Base-by-base conservation (phyloP, 306 rosid species). In the Prosopis cineraria region DNA sequence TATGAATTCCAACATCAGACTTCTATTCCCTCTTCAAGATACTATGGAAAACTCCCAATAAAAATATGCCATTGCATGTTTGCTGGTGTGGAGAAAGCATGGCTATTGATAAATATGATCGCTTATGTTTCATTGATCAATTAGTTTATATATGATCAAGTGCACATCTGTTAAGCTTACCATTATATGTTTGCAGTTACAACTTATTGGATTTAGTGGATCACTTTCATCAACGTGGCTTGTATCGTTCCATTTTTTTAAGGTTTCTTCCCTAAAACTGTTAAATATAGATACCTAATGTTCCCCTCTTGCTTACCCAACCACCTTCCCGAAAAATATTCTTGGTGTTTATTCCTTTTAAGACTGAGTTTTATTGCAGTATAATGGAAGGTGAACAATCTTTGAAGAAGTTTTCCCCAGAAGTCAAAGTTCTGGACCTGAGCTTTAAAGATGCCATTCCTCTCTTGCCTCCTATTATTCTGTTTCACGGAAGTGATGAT, bases 351-450 rank as follows among this genome's bases (percentile, higher is more conserved):
- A 27, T 36, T 70, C 44, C 48, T 19, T 47, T 3, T 75, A 74
- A 74, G 66, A 68, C 27, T 34, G 37, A 22, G 55, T 68, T 72
- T 74, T 74, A 31, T 78, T 83, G 81, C 82, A 95, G 98, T 86
- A 86, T 95, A 37, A 95, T 95, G 99, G 99, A 95, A 86, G 98
- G 98, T 34, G 89, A 87, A 88, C 39, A 91, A 80, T 89, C 93
- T 37, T 79, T 95, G 84, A 82, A 56, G 60, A 45, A 68, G 59
- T 93, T 86, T 81, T 95, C 99, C 69, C 99, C 99, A 3, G 96
- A 81, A 86, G 52, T 91, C 59, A 88, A 68, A 86, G 80, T 93
- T 77, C 87, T 80, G 82, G 96, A 90, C 78, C 87, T 93, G n/a
- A 50, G 87, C 82, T 60, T 81, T 79, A 84, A 68, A 75, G 70